A percentile compares a stretch with the other conserved stretches of the same genome.
These are phyloP conservation scores for Tolypocladium guangdongense DNA, from an alignment of 2,329 filamentous ascomycete species.

Conservation along the genomic window DNA sequence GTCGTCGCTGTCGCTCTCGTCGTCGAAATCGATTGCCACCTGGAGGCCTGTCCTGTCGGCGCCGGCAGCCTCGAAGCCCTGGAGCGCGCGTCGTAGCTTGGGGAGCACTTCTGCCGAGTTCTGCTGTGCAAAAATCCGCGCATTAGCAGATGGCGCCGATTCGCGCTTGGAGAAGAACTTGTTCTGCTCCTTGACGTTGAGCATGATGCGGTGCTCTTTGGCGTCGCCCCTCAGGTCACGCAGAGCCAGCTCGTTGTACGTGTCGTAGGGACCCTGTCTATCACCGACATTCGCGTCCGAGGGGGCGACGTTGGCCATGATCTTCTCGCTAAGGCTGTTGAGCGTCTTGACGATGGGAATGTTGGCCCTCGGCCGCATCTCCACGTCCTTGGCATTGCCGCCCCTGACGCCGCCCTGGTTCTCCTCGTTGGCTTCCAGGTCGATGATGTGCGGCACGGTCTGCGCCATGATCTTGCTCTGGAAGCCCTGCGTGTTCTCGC, in stretches of 20 bases:
- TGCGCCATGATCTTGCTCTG: conserved; percentile 45
- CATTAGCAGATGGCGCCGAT: conserved; percentile 32
- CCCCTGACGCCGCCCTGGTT: conserved; percentile 74
- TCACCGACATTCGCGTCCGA: conserved; percentile 59
- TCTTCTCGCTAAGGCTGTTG: conserved; percentile 85
- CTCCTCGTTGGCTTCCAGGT: conserved; percentile 88
- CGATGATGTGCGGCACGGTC: conserved; percentile 78
- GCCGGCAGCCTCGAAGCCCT: conserved; percentile 34
- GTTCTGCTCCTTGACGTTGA: conserved; percentile 82
- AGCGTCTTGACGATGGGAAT: conserved; percentile 82
- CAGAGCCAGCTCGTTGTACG: conserved; percentile 64
- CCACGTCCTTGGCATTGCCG: conserved; percentile 80
- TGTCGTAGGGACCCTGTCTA: conserved; percentile 51
- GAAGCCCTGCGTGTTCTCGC: conserved; percentile 49
- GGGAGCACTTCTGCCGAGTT: conserved; percentile 58
- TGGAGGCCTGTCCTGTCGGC: conserved; percentile 48
- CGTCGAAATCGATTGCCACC: conserved; percentile 54
- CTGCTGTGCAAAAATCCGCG: conserved; percentile 53
- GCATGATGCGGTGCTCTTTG: conserved; percentile 65
- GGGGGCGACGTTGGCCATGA: conserved; percentile 78
- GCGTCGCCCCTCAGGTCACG: conserved; percentile 68
- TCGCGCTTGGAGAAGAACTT: conserved; percentile 62
- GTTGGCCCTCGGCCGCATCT: conserved; percentile 75
- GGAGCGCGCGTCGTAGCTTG: conserved; percentile 52
- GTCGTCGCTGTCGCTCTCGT: conserved; percentile 59